Conservation (phyloP, 164 flowering plant genomes). For the Platanus orientalis region DNA sequence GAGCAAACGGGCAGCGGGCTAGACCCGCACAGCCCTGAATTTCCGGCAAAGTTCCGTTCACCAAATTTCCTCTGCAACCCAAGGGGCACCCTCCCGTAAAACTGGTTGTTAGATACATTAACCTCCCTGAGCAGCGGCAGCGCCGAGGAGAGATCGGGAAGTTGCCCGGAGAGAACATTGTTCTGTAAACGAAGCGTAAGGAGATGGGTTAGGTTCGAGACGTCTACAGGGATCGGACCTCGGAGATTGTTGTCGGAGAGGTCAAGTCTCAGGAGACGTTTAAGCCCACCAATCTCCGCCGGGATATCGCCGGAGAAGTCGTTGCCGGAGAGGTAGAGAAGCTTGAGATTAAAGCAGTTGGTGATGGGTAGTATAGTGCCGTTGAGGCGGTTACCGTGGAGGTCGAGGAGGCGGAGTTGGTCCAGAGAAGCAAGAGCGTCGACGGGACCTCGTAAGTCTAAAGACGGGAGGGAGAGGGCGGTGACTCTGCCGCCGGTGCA, state of each 20-base stretch:
- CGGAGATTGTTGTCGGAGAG: conserved; percentile 75
- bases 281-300: conserved; percentile 36
- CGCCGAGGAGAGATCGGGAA: conserved; percentile 46
- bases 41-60: conserved; percentile 52
- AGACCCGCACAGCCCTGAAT: conserved; percentile 66
- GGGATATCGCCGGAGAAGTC: conserved; percentile 85
- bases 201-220: conserved; percentile 40
- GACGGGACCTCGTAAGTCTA: conserved; percentile 71
- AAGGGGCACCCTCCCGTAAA: conserved; percentile 57
- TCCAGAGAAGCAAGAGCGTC: conserved; percentile 56
- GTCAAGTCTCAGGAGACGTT: conserved; percentile 59
- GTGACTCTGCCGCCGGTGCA: conserved; percentile 59
- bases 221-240: conserved; percentile 46
- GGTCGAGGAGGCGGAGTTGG: conserved; percentile 78
- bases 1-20: conserved; percentile 57
- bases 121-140: conserved; percentile 38
- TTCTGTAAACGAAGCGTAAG: conserved; percentile 62
- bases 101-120: conserved; percentile 66
- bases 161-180: conserved; percentile 57
- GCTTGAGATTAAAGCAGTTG: conserved; percentile 57
- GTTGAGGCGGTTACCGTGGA: conserved; percentile 74
- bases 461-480: conserved; percentile 56
- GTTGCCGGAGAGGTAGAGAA: conserved; percentile 68
- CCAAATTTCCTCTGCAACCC: conserved; percentile 40
- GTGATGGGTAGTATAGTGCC: conserved; percentile 56